Base-by-base conservation (phyloP, 2,329 filamentous ascomycete genomes). In the Alternaria gansuensis region DNA sequence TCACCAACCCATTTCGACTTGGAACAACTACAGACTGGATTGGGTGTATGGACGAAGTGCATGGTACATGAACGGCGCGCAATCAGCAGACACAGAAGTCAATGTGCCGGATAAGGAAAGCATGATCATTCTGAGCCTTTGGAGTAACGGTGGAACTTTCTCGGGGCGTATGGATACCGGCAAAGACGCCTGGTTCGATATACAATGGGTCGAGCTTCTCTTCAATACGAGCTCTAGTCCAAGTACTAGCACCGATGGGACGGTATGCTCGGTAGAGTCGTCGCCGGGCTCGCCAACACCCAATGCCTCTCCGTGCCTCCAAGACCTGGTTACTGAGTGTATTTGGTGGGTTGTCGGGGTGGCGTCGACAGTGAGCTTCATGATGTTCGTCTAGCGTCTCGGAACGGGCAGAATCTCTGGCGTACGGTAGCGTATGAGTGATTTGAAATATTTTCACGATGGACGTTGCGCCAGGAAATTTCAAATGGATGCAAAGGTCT, bases 11-110 rank as follows among this genome's bases (percentile, higher is more conserved):
- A 50, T 43, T 8, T 56, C 57, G 3, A 29, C 41, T 13, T 65
- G 63, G 60, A 62, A 64, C 26, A 51, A 57, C 4, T 62, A 65
- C 28, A 49, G 61, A 14, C 14, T 65, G 14, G 61, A 64, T 21
- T 64, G 58, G 58, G 39, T 59, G 13, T 28, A 26, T 0, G 58
- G 43, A 4, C 45, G n/a, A 5, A 65, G 54, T 23, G 63, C 44
- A 2, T 65, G 60, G 54, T 64, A 63, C n/a, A n/a, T 65, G 13
- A 56, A 65, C 11, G 58, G 57, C 1, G 23, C 29, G 10, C 41
- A 62, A 23, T 40, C 52, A 0, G 59, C 53, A 1, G 17, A 46
- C 1, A 63, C 59, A 1, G 43, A 45, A 17, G 46, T 64, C 4
- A 59, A 63, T 10, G 58, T 65, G 4, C 55, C 55, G 0, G 40